Evolutionary conservation across 306 rosid species (phyloP).

Genomic region (Cucumis cinereus): DNA sequence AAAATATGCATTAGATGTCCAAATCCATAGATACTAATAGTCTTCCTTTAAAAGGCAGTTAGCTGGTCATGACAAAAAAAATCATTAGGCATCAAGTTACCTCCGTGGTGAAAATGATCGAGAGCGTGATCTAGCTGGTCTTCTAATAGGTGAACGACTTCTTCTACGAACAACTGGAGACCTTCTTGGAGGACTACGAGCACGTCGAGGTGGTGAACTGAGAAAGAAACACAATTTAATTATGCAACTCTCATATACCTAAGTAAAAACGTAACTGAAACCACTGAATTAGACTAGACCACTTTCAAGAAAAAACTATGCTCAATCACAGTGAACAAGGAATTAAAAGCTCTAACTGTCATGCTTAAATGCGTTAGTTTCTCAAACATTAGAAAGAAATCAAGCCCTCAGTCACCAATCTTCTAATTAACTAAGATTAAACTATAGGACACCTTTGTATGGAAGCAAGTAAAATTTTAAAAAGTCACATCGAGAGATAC

Average conservation of each 20-base stretch:
- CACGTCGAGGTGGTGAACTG: slow-evolving; percentile 78
- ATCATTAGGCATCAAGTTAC: slow-evolving; percentile 19
- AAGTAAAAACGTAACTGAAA: not conserved
- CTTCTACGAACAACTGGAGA: slow-evolving; percentile 79
- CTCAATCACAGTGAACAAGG: not conserved
- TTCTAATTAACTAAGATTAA: not conserved
- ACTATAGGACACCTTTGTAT: not conserved
- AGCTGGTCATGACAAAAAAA: not conserved
- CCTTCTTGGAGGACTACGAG: slow-evolving; percentile 95
- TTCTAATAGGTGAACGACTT: slow-evolving; percentile 79
- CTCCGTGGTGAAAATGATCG: slow-evolving; percentile 89
- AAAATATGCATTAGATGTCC: not conserved
- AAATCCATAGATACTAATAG: slow-evolving; percentile 26
- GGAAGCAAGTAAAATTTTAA: not conserved
- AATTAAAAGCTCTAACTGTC: not conserved
- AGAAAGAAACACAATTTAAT: slow-evolving; percentile 9
- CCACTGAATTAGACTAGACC: not conserved
- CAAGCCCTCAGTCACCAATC: not conserved
- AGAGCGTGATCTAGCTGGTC: slow-evolving; percentile 74
- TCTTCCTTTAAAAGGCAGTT: not conserved
- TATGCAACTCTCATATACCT: not conserved
- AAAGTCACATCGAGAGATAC: not conserved
- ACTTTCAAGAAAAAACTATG: not conserved
- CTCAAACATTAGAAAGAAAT: not conserved
- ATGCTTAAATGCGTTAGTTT: not conserved